These are phyloP conservation scores for Hansenula anomala DNA, from an alignment of 1,139 yeast species.

Conservation along the genomic window DNA sequence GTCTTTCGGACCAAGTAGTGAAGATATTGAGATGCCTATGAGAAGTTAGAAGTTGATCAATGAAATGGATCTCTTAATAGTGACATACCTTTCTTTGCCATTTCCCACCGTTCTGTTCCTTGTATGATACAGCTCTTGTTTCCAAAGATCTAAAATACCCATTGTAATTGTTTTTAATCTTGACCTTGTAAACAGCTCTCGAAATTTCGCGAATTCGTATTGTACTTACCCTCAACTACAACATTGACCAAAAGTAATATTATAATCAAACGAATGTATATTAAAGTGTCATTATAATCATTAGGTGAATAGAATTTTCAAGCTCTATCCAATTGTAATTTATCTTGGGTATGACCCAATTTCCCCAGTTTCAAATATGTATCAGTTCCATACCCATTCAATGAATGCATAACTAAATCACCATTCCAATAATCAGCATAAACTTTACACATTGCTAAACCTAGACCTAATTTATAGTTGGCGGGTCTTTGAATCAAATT, in stretches of 20 bases:
- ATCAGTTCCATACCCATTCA: conserved; percentile 91
- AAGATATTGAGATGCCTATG: conserved; percentile 8
- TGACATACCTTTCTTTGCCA: conserved; percentile 1
- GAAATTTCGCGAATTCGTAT: no score
- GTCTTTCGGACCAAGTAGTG: conserved; percentile 6
- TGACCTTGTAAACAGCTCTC: no score
- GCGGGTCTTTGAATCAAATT: conserved; percentile 68
- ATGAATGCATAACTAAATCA: conserved; percentile 69
- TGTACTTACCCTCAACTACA: not conserved
- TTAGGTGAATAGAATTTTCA: no score
- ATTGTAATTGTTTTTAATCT: no score
- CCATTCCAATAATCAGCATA: conserved; percentile 98
- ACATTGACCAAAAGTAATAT: not conserved
- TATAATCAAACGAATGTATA: no score
- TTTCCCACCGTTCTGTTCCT: not conserved
- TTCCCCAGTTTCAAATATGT: conserved; percentile 75
- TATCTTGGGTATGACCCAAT: conserved; percentile 63
- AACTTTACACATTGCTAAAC: conserved; percentile 85
- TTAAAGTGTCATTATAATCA: not conserved
- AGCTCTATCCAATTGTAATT: conserved; percentile 73
- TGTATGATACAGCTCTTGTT: no score
- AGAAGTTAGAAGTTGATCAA: not conserved
- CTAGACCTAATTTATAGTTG: conserved; percentile 73
- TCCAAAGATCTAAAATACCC: no score
- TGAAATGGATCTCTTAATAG: no score